These are phyloP conservation scores for Chrysoporthe puriensis DNA, from an alignment of 2,329 filamentous ascomycete species.

Conservation along the genomic window DNA sequence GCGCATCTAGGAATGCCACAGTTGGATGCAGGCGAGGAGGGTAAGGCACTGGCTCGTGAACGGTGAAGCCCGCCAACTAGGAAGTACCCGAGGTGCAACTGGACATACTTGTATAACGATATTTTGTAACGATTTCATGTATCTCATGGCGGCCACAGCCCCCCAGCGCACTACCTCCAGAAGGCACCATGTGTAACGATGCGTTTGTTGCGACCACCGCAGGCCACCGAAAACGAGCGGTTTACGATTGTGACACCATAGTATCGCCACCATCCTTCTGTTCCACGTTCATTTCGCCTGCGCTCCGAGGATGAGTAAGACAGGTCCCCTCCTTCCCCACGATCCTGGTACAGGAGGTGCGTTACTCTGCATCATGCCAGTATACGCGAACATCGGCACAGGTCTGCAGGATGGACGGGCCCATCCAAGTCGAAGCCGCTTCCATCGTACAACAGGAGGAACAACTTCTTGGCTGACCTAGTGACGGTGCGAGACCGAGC, in stretches of 20 bases:
- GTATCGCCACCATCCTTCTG: not conserved
- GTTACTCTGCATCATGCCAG: constrained; percentile 13
- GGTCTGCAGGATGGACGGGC: constrained; percentile 11
- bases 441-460: constrained; percentile 12
- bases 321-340: constrained; percentile 8
- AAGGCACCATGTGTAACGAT: not conserved
- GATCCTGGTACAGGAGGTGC: constrained; percentile 8
- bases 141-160: constrained; percentile 4
- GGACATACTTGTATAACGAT: not conserved
- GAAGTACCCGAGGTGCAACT: constrained; percentile 3
- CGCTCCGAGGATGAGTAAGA: not conserved
- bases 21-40: not conserved
- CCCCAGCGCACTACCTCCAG: not conserved
- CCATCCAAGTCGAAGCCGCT: not conserved
- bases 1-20: not conserved
- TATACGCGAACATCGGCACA: not conserved
- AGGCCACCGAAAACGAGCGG: not conserved
- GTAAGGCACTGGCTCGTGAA: not conserved
- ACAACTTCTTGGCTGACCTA: not conserved
- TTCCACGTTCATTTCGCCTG: not conserved
- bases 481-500: not conserved
- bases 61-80: not conserved
- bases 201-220: not conserved
- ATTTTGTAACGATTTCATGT: constrained; percentile 2
- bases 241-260: not conserved